phyloP scores from a whole-genome alignment of 805 yeast genomes.

The Wickerhamiella parazyma region DNA sequence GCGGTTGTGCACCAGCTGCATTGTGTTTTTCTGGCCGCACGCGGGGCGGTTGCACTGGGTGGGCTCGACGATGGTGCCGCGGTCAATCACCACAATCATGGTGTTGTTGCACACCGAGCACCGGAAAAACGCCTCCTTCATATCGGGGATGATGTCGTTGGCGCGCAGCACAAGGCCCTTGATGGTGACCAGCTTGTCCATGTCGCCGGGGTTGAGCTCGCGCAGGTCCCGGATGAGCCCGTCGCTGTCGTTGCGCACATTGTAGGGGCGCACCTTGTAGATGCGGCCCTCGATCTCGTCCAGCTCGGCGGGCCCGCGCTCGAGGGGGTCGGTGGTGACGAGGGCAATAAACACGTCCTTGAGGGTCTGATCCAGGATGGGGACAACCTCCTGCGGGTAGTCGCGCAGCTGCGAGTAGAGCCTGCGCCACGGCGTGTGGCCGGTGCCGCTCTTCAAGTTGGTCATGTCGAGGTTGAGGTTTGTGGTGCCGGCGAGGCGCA shows the following conservation, averaged over 20 bases:
- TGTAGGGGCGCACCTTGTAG: constrained; percentile 77
- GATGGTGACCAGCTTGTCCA: constrained; percentile 80
- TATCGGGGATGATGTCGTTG: constrained; percentile 88
- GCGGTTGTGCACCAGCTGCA: constrained; percentile 84
- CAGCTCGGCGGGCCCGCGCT: constrained; percentile 21
- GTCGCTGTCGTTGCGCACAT: constrained; percentile 6
- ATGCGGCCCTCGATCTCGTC: constrained; percentile 70
- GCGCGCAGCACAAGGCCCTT: constrained; percentile 85
- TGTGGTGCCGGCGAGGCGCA: constrained; percentile 67
- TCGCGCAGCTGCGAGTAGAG: constrained; percentile 75
- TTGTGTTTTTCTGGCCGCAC: constrained; percentile 71
- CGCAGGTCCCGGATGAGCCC: constrained; percentile 68
- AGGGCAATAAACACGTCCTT: constrained; percentile 66
- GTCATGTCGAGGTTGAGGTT: constrained; percentile 75
- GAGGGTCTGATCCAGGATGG: constrained; percentile 93
- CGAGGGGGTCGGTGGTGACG: constrained; percentile 25
- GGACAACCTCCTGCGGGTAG: constrained; percentile 93
- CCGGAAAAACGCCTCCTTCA: constrained; percentile 93
- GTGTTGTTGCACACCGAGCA: constrained; percentile 94
- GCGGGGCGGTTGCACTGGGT: constrained; percentile 78
- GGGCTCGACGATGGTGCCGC: constrained; percentile 92
- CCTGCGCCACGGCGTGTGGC: constrained; percentile 45
- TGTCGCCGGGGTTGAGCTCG: constrained; percentile 84
- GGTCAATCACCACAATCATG: constrained; percentile 77
- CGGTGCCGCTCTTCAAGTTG: constrained; percentile 55